Percentiles rank a stretch among this genome's conserved stretches.
These are phyloP conservation scores for Parascedosporium putredinis DNA, from an alignment of 2,329 filamentous ascomycete genomes.

Conservation along the genomic window DNA sequence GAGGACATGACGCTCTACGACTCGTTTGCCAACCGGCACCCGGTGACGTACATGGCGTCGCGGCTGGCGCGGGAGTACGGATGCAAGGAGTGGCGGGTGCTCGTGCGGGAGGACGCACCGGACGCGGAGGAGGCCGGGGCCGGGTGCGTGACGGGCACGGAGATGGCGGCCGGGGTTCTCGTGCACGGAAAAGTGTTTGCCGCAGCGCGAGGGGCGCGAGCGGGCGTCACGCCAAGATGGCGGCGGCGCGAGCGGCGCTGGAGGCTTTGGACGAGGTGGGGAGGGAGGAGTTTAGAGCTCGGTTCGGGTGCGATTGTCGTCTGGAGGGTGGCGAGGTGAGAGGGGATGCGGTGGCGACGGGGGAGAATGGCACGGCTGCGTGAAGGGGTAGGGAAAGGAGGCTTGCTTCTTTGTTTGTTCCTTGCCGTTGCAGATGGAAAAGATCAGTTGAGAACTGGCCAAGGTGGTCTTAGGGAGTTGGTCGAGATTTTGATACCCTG, in stretches of 20 bases:
- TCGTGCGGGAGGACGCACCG: constrained; percentile 37
- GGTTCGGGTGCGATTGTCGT: constrained; percentile 55
- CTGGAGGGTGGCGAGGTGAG: constrained; percentile 13
- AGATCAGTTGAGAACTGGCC: too few relatives aligned
- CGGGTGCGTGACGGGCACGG: constrained; percentile 29
- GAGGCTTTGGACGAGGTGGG: constrained; percentile 31
- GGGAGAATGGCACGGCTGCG: neutral
- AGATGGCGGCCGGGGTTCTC: constrained; percentile 61
- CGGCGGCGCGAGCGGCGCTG: constrained; percentile 51
- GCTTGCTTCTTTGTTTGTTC: too few relatives aligned
- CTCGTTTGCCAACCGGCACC: constrained; percentile 75
- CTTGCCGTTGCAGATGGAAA: too few relatives aligned
- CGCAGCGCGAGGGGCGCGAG: constrained; percentile 50
- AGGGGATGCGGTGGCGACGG: constrained; percentile 4
- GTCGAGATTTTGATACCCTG: too few relatives aligned
- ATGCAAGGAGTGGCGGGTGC: constrained; percentile 50
- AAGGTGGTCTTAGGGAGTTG: too few relatives aligned
- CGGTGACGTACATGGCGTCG: constrained; percentile 61
- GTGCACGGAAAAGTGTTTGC: constrained; percentile 64
- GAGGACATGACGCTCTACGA: constrained; percentile 81
- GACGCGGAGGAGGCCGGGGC: constrained; percentile 29
- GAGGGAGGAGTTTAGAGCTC: constrained; percentile 46
- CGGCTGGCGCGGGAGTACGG: constrained; percentile 53
- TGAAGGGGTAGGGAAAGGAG: neutral
- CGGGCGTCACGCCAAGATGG: constrained; percentile 62